Evolutionary conservation across 2,329 filamentous ascomycete genomes (phyloP), one percentile per base, ranked within the genome.

Genomic region (Elsinoe fawcettii): DNA sequence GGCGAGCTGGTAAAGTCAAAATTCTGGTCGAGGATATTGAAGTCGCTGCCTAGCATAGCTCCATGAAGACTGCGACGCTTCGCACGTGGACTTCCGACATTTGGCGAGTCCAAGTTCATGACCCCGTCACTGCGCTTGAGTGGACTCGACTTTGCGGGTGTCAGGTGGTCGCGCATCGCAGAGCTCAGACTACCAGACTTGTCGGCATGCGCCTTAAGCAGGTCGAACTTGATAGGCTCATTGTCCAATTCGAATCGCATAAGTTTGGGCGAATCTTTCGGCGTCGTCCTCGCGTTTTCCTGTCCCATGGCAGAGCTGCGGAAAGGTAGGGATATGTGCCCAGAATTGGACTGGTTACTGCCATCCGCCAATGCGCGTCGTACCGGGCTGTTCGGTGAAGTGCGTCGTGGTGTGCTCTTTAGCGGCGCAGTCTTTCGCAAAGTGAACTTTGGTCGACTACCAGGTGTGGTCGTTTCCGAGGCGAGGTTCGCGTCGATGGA

Each of bases 91-190:
- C 88, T 96, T 63, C 88, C 88, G 57, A 87, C 78, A 64, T 80
- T 86, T 25, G 84, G 79, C 62, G 88, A 86, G 66, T 95, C 91
- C 51, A 95, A 75, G 66, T 89, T 90, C 87, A 95, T 92, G 54
- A 86, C 86, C 43, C 88, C 86, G 74, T 97, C 92, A 67, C 87
- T 92, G 65, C 93, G 85, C 78, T 97, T 96, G 64, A 97, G 75
- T 4, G 92, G 91, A 68, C 92, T 96, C 5, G 86, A 84, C 60
- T 84, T 83, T 18, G 80, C 76, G 16, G 81, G 76, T 51, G 77
- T 73, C 47, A 77, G 72, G 53, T 74, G 64, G 62, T 77, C 74
- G 63, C 73, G 72, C 66, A 77, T 72, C 51, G 69, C 60, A 59
- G 69, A 63, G 69, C 74, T 68, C 1, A 71, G 59, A 39, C 56